Evolutionary conservation across 441 rosid genomes (phyloP), one percentile per base, ranked within the genome.

Genomic region (Pelargonium myrrhifolium): DNA sequence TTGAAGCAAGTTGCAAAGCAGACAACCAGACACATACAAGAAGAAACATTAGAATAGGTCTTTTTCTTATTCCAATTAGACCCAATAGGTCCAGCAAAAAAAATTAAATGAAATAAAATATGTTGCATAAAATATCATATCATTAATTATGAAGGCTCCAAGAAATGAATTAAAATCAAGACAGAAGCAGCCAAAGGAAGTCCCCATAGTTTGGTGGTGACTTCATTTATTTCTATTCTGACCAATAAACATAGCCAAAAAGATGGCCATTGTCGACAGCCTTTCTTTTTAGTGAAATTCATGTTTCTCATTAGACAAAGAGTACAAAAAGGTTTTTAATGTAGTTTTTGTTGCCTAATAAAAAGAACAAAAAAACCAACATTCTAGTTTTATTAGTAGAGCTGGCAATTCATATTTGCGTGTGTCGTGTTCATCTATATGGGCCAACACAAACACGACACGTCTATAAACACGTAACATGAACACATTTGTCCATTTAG

Each of bases 1-100:
- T 49, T 49, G 55, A 49, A 49, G 55, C 55, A 49, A 49, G 18
- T 49, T 49, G 55, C 55, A 49, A 49, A 49, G 55, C 7, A n/a
- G 55, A 49, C 55, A 49, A 49, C 55, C 55, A 49, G 55, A 49
- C 55, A 49, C 18, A 49, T 14, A 49, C 18, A 49, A 49, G 55
- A 49, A 49, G 55, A 49, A 49, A 49, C 55, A n/a, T 49, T 7
- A 14, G n/a, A 49, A 49, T 39, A 49, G 18, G 18, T 49, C 20
- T 49, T 49, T 49, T 49, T 49, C 18, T 49, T 49, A 49, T 49
- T n/a, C 18, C 55, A 49, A 49, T 49, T 49, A 15, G 55, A 49
- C 12, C 55, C 15, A 49, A 49, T 49, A 39, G 9, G 43, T 39
- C 43, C 43, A 39, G 55, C 55, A 49, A 49, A 49, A 49, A 1